Base-by-base conservation (phyloP, 306 rosid species). In the Chamaecrista fasciculata region DNA sequence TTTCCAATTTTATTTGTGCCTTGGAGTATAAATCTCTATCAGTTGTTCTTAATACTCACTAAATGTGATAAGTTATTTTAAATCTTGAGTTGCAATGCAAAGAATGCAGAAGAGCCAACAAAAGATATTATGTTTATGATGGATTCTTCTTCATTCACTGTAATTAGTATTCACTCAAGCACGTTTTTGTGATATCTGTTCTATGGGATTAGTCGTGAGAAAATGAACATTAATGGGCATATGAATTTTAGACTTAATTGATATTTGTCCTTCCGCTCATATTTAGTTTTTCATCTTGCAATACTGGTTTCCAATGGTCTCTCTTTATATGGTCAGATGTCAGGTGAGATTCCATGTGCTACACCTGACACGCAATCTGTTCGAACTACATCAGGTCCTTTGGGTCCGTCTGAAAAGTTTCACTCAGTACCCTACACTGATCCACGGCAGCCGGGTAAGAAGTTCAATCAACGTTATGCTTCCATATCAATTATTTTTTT, bases 261-360 rank as follows among this genome's bases (percentile, higher is more conserved):
- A 19, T 26, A 28, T 9, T 4, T 19, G 48, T 1, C 60, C 60
- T 23, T 53, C 68, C 46, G 60, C 58, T 46, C 1, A 6, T 52
- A 20, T 26, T 51, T 44, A 65, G 18, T 47, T 23, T 52, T 70
- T 71, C 53, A 44, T 25, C 47, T 49, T 55, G 33, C 31, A 0
- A 62, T n/a, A 0, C 20, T 48, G 8, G 56, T 51, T 34, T 20
- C 43, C 68, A 63, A 64, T 53, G 28, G 19, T 40, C 31, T 42
- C 36, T n/a, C 49, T 73, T 69, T 6, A 20, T 58, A 29, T 53
- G 70, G 76, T 53, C 83, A 95, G 99, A 65, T 91, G 70, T 95
- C 99, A 40, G 95, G 97, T 43, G 97, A 95, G 83, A 84, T 95
- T 80, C 97, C 92, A 6, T 91, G 87, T 82, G 91, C 86, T 40